These are phyloP conservation scores for Phytophthora nicotianae DNA, from an alignment of 352 stramenopile species.

Conservation along the genomic window DNA sequence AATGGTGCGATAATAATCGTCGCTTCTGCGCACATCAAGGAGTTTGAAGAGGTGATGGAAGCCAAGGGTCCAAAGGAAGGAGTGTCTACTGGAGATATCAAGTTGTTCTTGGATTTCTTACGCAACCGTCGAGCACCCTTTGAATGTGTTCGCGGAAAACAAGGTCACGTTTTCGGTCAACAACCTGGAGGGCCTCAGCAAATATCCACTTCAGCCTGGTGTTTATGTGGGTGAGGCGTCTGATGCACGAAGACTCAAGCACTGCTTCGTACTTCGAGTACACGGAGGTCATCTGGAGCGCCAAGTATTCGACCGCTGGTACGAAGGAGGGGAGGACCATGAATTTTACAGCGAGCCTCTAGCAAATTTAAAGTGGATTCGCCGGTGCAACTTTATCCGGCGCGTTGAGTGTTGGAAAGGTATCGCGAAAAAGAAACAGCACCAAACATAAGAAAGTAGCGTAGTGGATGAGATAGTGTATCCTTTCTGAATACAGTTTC, in stretches of 20 bases:
- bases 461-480: not conserved
- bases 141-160: constrained; percentile 7
- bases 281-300: not conserved
- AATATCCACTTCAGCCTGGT: not conserved
- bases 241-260: too few relatives aligned
- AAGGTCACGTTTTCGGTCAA: not conserved
- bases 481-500: too few relatives aligned
- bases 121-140: not conserved
- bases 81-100: not conserved
- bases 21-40: not conserved
- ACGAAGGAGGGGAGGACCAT: constrained; percentile 3
- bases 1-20: not conserved
- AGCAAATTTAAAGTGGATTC: constrained; percentile 3
- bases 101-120: constrained; percentile 3
- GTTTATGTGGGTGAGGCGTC: constrained; percentile 5
- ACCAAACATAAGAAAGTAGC: not conserved
- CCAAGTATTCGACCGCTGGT: not conserved
- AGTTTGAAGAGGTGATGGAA: not conserved
- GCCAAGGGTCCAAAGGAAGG: constrained; percentile 1
- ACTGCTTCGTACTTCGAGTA: constrained; percentile 2
- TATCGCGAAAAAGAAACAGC: not conserved
- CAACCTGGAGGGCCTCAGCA: not conserved
- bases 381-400: too few relatives aligned
- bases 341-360: constrained; percentile 8
- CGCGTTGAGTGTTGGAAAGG: not conserved